These are phyloP conservation scores for Dactylellina cionopaga DNA, from an alignment of 2,329 filamentous ascomycete genomes.

Conservation along the genomic window DNA sequence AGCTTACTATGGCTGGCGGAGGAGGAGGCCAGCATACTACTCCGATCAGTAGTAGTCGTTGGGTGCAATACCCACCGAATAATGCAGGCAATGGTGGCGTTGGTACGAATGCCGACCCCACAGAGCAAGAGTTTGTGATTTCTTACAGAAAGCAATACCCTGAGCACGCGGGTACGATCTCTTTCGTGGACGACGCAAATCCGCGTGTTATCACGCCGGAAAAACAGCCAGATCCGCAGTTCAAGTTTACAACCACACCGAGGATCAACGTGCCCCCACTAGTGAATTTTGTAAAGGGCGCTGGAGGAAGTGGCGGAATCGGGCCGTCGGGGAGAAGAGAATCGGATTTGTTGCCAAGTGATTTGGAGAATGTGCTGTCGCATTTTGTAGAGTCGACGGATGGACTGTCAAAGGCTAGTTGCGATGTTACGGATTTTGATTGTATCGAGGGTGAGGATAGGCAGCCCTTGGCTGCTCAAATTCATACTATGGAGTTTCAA, in stretches of 20 bases:
- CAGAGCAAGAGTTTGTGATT: conserved; percentile 7
- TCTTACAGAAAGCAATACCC: conserved; percentile 17
- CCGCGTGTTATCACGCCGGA: background rate
- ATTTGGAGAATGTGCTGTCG: conserved; percentile 33
- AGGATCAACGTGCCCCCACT: conserved; percentile 2
- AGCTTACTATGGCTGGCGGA: no score
- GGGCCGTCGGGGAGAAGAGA: background rate
- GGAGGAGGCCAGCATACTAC: background rate
- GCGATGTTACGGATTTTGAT: conserved; percentile 29
- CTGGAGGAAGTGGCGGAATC: background rate
- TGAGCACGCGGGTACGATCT: conserved; percentile 15
- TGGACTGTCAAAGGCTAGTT: conserved; percentile 8
- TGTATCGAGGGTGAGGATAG: background rate
- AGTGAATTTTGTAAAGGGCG: background rate
- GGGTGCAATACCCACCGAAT: background rate
- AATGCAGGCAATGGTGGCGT: background rate
- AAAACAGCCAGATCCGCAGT: conserved; percentile 1
- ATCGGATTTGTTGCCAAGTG: conserved; percentile 8
- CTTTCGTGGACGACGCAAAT: conserved; percentile 9
- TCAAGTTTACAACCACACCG: conserved; percentile 20
- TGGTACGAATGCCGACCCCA: background rate
- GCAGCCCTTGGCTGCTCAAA: conserved; percentile 3
- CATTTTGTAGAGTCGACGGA: background rate
- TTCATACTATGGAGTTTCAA: conserved; percentile 9
- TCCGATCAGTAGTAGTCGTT: conserved; percentile 6